Evolutionary conservation across 2,329 filamentous ascomycete genomes (phyloP), one percentile per base, ranked within the genome.

Genomic region (Knufia petricola): DNA sequence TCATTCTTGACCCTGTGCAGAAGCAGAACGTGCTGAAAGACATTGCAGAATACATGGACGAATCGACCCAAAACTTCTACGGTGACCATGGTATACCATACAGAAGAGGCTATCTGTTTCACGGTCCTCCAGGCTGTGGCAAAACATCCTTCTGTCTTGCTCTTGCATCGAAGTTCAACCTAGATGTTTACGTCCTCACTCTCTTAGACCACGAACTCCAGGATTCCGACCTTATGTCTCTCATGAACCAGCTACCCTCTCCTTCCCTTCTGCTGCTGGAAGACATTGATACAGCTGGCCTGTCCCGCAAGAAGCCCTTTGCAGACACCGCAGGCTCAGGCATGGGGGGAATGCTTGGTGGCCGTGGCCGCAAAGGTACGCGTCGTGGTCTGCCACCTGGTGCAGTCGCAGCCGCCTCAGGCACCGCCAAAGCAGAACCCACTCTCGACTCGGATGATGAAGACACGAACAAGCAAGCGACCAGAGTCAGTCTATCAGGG

Each of bases 31-130:
- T 56, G 30, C 30, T 58, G 17, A 49, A 47, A 31, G 55, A 58
- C 39, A 46, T 58, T 21, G 54, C 49, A 17, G 55, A 58, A 45
- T 58, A 58, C 48, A 53, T 58, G 55, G 54, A 55, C 41, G 54
- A 58, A 32, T 44, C 52, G 17, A 58, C 55, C 10, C 51, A 50
- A 43, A 52, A 44, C 15, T 64, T 59, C 54, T 61, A 63, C 46
- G 52, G 53, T 10, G 57, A 52, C 38, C 57, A 60, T 45, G 61
- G 85, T 0, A 86, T 90, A 23, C 85, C 85, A 0, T 81, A 89
- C 48, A 75, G 86, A 0, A 68, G 86, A 24, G 87, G 87, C 0
- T 90, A 89, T 58, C 73, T 92, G 0, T 85, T 92, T 58, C 75
- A 87, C 57, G 46, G 46, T n/a, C 84, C 84, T 0, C 84, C 84